Evolutionary conservation across 768 basidiomycete genomes (phyloP).

Genomic region (Porpolomopsis calyptriformis): DNA sequence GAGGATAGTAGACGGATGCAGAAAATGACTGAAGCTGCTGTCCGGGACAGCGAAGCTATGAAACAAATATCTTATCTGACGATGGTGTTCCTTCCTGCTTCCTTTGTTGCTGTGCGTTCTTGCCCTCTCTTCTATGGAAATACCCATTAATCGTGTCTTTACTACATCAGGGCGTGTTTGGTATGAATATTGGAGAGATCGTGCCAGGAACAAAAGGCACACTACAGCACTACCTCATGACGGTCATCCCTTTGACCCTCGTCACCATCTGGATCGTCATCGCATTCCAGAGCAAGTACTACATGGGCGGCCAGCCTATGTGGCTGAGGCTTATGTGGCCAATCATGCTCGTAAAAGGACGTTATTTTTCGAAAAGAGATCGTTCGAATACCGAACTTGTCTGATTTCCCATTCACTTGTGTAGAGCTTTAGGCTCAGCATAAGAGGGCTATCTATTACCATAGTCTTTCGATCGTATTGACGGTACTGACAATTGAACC

Average conservation of each 20-base stretch:
- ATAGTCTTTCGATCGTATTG: too few relatives aligned
- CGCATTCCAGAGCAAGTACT: conserved; percentile 26
- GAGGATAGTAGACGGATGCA: conserved; percentile 43
- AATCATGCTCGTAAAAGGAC: neutral
- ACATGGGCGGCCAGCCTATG: neutral
- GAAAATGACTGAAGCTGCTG: conserved; percentile 40
- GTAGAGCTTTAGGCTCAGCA: too few relatives aligned
- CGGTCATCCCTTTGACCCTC: conserved; percentile 30
- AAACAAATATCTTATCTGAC: conserved; percentile 52
- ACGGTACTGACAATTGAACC: too few relatives aligned
- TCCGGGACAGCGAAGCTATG: conserved; percentile 43
- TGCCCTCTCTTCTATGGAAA: neutral
- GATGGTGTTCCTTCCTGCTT: conserved; percentile 52
- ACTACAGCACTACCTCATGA: conserved; percentile 14
- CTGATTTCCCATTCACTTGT: too few relatives aligned
- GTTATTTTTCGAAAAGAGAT: too few relatives aligned
- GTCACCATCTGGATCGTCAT: conserved; percentile 36
- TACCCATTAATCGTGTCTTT: neutral
- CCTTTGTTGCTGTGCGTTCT: conserved; percentile 35
- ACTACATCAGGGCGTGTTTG: conserved; percentile 33
- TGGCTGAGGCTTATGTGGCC: conserved; percentile 6
- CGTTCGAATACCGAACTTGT: too few relatives aligned
- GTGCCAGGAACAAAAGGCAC: conserved; percentile 14
- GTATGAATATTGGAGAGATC: conserved; percentile 46
- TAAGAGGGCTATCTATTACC: too few relatives aligned